Evolutionary conservation across 768 basidiomycete species (phyloP).

Genomic region (Boletus rubroflammeus): DNA sequence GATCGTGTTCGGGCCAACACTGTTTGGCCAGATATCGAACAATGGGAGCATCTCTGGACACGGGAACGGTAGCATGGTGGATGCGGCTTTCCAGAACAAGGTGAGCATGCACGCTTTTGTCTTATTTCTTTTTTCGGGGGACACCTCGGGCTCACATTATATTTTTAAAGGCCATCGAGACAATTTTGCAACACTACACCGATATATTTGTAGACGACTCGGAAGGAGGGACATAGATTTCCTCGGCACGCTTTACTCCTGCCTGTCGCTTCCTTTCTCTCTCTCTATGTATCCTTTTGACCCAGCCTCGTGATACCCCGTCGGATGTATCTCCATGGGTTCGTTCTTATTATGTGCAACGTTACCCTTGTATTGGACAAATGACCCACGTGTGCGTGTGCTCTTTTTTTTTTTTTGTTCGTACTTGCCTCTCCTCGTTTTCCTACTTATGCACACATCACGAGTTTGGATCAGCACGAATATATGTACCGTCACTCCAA

Average conservation of each 20-base stretch:
- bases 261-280: not conserved
- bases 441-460: constrained; percentile 19
- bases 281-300: not conserved
- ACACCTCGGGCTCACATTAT: constrained; percentile 7
- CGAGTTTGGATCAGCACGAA: constrained; percentile 9
- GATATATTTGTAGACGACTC: constrained; percentile 96
- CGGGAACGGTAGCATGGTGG: constrained; percentile 56
- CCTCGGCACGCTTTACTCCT: not conserved
- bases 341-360: constrained; percentile 12
- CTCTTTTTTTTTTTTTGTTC: not conserved
- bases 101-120: constrained; percentile 32
- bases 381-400: not conserved
- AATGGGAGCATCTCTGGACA: constrained; percentile 43
- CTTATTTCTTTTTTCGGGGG: not conserved
- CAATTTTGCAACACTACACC: constrained; percentile 88
- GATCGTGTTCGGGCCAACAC: constrained; percentile 97
- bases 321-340: constrained; percentile 7
- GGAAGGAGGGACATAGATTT: constrained; percentile 38
- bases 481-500: constrained; percentile 19
- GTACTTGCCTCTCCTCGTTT: not conserved
- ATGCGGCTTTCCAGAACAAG: constrained; percentile 70
- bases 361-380: constrained; percentile 1
- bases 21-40: constrained; percentile 71
- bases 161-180: constrained; percentile 81
- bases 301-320: constrained; percentile 28